phyloP scores from a whole-genome alignment of 306 rosid species.

The Rosa persica region DNA sequence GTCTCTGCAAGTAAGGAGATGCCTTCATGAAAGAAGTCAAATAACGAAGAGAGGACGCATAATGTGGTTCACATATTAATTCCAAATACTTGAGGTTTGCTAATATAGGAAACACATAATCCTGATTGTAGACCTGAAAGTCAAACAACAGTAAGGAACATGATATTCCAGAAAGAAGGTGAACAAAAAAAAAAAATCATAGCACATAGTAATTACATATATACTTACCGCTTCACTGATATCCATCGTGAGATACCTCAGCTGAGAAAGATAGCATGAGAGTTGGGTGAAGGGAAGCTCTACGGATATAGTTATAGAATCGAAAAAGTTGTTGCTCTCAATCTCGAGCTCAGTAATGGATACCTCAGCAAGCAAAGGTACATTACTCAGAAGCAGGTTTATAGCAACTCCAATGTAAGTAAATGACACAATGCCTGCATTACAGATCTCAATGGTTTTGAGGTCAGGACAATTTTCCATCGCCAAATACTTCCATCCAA shows the following conservation, averaged over 20 bases:
- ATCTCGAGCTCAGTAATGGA: background rate
- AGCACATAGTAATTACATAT: background rate
- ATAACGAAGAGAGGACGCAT: background rate
- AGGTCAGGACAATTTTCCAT: background rate
- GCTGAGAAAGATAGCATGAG: background rate
- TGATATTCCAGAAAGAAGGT: background rate
- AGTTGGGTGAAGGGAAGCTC: background rate
- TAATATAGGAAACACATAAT: background rate
- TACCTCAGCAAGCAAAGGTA: constrained; percentile 1
- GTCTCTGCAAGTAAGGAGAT: constrained; percentile 4
- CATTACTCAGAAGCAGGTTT: background rate
- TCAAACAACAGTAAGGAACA: background rate
- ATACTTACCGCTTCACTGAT: background rate
- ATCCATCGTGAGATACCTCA: background rate
- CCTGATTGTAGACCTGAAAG: constrained; percentile 1
- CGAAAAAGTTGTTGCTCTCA: background rate
- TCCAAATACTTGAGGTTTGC: background rate
- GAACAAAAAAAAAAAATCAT: background rate
- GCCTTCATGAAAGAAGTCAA: constrained; percentile 5
- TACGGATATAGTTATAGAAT: background rate
- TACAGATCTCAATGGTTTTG: background rate
- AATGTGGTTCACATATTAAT: background rate
- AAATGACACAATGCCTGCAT: background rate
- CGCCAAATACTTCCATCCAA: background rate
- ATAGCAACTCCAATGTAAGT: background rate